Conservation (phyloP, 1,284 basidiomycete genomes). For the Blastosporella zonata region DNA sequence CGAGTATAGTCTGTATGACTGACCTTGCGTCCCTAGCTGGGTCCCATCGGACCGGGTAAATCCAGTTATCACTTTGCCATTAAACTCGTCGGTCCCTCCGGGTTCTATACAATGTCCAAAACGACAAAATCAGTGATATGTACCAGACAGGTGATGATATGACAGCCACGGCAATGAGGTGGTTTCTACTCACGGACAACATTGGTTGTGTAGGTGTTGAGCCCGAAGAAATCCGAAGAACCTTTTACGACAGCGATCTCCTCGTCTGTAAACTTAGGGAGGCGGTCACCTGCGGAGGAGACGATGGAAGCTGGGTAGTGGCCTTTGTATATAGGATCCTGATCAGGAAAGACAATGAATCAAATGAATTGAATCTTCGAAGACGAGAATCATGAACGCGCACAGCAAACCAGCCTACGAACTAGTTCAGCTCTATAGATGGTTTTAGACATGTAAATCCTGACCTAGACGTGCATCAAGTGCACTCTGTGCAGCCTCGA, state of each 20-base stretch:
- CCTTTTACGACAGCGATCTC: constrained; percentile 63
- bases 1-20: constrained; percentile 9
- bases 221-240: constrained; percentile 69
- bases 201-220: constrained; percentile 75
- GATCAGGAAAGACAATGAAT: constrained; percentile 24
- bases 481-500: constrained; percentile 63
- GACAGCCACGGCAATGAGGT: neutral
- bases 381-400: constrained; percentile 22
- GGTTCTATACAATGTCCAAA: constrained; percentile 38
- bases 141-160: neutral
- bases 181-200: constrained; percentile 48
- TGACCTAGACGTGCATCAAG: constrained; percentile 62
- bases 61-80: constrained; percentile 59
- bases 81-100: constrained; percentile 63
- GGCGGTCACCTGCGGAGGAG: constrained; percentile 57
- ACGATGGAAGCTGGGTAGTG: constrained; percentile 65
- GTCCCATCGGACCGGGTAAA: constrained; percentile 65
- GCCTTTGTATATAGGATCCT: constrained; percentile 74
- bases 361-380: neutral
- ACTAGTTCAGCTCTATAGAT: constrained; percentile 13
- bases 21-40: constrained; percentile 66
- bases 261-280: constrained; percentile 63
- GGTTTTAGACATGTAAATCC: constrained; percentile 15
- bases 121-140: neutral
- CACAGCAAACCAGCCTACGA: constrained; percentile 57